Base-by-base conservation (phyloP, 2,329 filamentous ascomycete species). In the Passalora sequoiae region DNA sequence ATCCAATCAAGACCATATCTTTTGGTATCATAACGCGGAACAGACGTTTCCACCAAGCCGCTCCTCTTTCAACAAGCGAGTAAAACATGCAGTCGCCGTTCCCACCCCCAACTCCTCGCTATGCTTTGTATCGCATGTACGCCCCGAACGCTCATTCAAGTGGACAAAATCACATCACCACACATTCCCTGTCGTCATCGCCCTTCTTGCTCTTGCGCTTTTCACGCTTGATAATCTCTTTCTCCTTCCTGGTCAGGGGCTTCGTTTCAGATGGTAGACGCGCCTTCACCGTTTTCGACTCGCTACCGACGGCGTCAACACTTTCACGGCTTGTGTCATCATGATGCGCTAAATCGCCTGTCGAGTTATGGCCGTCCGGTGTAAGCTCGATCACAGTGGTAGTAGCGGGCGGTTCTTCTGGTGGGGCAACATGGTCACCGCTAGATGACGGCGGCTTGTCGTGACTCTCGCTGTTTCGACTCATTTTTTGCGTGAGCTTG, bases 141-240 rank as follows among this genome's bases (percentile, higher is more conserved):
- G 33, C 33, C 33, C n/a, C 9, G 20, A 36, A 36, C 33, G 33
- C 33, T 36, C 19, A 7, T 12, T 7, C 24, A 27, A 12, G 6
- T 7, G 12, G 24, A 27, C 6, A 6, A 27, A 27, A 36, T 40
- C 51, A 72, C 69, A 71, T 71, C 6, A 71, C 55, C 38, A 59
- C 45, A 50, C 69, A 72, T 46, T 72, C 69, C 25, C 69, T 53
- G 39, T 71, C 68, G 22, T 62, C 54, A 3, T 53, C 53, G 21
- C 38, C 43, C 39, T 49, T 54, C 22, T 57, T 55, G 36, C 53
- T 57, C 39, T 57, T 56, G 36, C 55, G 57, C 40, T 57, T 56
- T 38, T 41, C 54, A 12, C 54, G 43, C 39, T 58, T 58, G 15
- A 48, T 36, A n/a, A 56, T 49, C 15, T 53, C 46, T 37, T 55